Evolutionary conservation across 1,284 basidiomycete genomes (phyloP).

Genomic region (Ganoderma multipileum): DNA sequence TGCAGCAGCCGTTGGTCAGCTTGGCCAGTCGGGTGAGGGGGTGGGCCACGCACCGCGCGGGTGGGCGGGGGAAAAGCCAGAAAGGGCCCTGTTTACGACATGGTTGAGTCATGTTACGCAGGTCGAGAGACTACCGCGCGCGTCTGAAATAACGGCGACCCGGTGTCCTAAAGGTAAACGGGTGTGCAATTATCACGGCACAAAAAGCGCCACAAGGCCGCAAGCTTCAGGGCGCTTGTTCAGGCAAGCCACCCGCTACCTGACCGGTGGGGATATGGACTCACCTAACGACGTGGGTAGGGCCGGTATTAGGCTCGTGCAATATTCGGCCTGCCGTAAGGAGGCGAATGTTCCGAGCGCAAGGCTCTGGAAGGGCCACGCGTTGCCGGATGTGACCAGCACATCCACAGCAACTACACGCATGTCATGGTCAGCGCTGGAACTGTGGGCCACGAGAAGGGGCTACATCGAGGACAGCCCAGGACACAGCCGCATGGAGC

Average conservation of each 20-base stretch:
- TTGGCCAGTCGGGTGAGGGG: background rate
- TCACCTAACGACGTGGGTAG: background rate
- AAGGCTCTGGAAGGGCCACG: background rate
- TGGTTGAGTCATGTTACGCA: constrained; percentile 21
- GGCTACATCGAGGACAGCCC: constrained; percentile 23
- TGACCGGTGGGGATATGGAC: background rate
- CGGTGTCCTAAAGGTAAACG: constrained; percentile 13
- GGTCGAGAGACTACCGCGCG: constrained; percentile 1
- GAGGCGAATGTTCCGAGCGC: background rate
- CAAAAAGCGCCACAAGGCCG: constrained; percentile 22
- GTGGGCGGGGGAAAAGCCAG: background rate
- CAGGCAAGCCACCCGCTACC: background rate
- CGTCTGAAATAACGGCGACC: constrained; percentile 11
- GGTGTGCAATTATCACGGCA: constrained; percentile 26
- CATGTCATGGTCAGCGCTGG: constrained; percentile 17
- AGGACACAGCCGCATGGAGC: constrained; percentile 18
- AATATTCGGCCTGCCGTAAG: background rate
- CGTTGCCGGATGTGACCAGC: constrained; percentile 1
- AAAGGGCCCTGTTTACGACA: constrained; percentile 24
- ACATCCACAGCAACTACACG: background rate
- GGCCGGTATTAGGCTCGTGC: background rate
- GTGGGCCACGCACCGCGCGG: background rate
- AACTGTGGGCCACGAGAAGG: background rate
- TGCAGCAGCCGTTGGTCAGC: background rate
- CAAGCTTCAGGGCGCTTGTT: constrained; percentile 5